Conservation (phyloP, 441 rosid genomes). For the Arabidopsis lyrata region DNA sequence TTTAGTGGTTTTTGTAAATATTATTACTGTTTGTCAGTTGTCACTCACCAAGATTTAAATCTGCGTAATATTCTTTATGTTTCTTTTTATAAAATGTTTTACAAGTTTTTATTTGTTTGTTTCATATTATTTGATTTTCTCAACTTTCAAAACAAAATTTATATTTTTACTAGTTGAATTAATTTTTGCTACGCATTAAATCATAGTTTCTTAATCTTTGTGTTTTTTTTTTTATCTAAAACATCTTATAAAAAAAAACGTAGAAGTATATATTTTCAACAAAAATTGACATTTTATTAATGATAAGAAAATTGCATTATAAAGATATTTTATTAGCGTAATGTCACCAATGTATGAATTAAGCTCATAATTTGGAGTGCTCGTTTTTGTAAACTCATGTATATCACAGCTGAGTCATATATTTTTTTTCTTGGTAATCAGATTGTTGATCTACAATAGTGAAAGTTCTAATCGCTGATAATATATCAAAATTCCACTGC, state of each 20-base stretch:
- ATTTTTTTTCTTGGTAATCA: not conserved
- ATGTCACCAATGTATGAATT: conserved; percentile 8
- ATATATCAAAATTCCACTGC: not conserved
- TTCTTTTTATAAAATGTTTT: no score
- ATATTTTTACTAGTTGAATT: no score
- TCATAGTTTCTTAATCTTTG: no score
- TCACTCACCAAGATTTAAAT: not conserved
- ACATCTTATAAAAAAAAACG: no score
- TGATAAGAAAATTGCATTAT: not conserved
- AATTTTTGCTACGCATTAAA: no score
- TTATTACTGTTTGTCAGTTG: not conserved
- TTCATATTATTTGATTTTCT: no score
- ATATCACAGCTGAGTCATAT: not conserved
- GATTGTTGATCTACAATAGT: not conserved
- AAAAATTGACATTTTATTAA: not conserved
- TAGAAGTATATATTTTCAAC: not conserved
- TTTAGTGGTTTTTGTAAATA: not conserved
- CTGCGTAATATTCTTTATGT: not conserved
- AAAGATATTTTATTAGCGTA: not conserved
- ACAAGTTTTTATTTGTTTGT: no score
- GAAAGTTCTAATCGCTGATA: not conserved
- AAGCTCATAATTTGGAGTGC: conserved; percentile 15
- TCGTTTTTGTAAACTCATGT: conserved; percentile 13
- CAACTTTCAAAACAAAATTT: no score
- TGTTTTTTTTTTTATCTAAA: no score